Base-by-base conservation (phyloP, 2,329 filamentous ascomycete species). In the Byssochlamys sp. region DNA sequence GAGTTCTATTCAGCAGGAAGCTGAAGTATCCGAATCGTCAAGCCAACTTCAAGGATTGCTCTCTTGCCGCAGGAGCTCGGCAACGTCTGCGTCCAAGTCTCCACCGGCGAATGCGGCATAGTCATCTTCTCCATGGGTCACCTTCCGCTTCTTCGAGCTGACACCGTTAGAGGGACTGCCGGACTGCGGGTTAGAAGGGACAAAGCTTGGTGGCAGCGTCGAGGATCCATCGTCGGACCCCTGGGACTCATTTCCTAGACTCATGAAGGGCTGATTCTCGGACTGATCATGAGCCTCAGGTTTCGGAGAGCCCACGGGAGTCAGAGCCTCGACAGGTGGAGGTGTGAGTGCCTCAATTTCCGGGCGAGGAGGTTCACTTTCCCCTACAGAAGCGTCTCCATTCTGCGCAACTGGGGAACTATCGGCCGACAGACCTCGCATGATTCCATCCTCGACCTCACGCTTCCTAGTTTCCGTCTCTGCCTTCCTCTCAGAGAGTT, bases 381-480 rank as follows among this genome's bases (percentile, higher is more conserved):
- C 62, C n/a, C 65, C 60, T 7, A 52, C 58, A 9, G 67, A 63
- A 45, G 65, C 64, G 31, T 71, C 72, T 48, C 67, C 68, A n/a
- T 74, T 60, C 64, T 78, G 68, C 53, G 78, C 72, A 7, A 77
- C 76, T 2, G 78, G 77, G 2, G 78, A 75, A 9, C 83, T 77
- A 7, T 85, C 81, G 1, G 83, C 81, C 12, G 85, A 84, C 25
- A 96, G 81, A 7, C 89, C 90, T 55, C 88, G 84, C 82, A 99
- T 90, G 64, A 99, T 97, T 53, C 84, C 87, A 63, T 92, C 84
- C 72, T 99, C 94, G 6, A 99, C 91, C 53, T 94, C 88, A 55
- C 86, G 85, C 73, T 95, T 95, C 75, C 90, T 91, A 19, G 80
- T 77, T 65, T 96, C 91, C 14, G 91, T 89, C 57, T 85, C 84